These are phyloP conservation scores for Meyerozyma elateridarum DNA, from an alignment of 1,139 yeast genomes.

Conservation along the genomic window DNA sequence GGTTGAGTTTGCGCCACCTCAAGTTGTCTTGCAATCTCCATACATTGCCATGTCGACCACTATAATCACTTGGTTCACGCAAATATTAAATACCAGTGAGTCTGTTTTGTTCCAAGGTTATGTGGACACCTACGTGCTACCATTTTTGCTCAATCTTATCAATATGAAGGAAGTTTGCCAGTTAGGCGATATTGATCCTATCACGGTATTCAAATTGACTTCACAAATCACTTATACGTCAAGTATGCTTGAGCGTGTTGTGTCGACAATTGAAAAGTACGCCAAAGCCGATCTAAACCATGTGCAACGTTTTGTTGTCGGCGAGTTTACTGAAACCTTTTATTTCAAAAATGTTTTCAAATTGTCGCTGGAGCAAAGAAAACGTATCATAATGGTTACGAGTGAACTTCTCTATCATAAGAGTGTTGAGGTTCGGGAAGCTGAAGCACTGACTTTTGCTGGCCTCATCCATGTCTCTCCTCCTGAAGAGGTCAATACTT, in stretches of 20 bases:
- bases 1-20: constrained; percentile 33
- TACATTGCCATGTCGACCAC: constrained; percentile 48
- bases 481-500: constrained; percentile 43
- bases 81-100: constrained; percentile 38
- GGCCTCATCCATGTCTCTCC: constrained; percentile 81
- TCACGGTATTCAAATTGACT: constrained; percentile 46
- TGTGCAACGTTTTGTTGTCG: constrained; percentile 64
- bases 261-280: constrained; percentile 47
- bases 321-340: constrained; percentile 70
- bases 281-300: constrained; percentile 46
- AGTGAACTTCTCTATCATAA: constrained; percentile 54
- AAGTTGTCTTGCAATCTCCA: constrained; percentile 41
- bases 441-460: constrained; percentile 71
- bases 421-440: constrained; percentile 71
- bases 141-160: constrained; percentile 64
- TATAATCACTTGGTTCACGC: constrained; percentile 37
- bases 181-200: constrained; percentile 61
- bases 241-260: constrained; percentile 39
- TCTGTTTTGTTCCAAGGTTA: constrained; percentile 36
- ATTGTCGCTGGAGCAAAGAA: constrained; percentile 47
- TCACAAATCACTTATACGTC: constrained; percentile 56
- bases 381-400: constrained; percentile 48
- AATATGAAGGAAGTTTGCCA: constrained; percentile 79
- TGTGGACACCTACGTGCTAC: constrained; percentile 49
- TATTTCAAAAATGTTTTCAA: constrained; percentile 68